Base-by-base conservation (phyloP, 169 alveolate genomes). In the Ichthyophthirius multifiliis region DNA sequence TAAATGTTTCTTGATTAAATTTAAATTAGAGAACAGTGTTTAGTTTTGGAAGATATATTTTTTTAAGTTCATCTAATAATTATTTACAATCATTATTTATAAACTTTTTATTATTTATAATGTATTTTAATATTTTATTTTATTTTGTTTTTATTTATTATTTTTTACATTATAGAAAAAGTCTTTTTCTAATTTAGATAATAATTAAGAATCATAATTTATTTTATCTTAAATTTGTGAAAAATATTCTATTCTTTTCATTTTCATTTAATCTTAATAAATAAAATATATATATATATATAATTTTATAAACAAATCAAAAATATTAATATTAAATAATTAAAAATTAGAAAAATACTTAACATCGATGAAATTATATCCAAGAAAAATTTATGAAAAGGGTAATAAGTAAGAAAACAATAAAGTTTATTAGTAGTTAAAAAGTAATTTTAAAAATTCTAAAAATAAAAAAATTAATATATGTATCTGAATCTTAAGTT, bases 341-440 rank as follows among this genome's bases (percentile, higher is more conserved):
- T 35, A 15, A 15, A 27, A 32, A 64, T 35, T 6, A 64, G 0
- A 30, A 31, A 1, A 1, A 37, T 67, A 67, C 77, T 67, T 4
- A 67, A 23, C 77, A 67, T 67, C 4, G 48, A 37, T 2, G 62
- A 35, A n/a, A 67, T 67, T n/a, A 67, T 67, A 20, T 67, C 77
- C 3, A 67, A 18, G 77, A 67, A 67, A 23, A 67, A 67, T 41
- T 44, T 37, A 39, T 34, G 39, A 39, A 67, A 67, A 6, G 77
- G 77, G 41, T 67, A 67, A 20, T 35, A 35, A 16, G 77, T 67
- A 18, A 67, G 15, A 67, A 67, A 67, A 44, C 77, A 67, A 23
- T 18, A 67, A 6, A 67, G n/a, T 67, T 67, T 67, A 5, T 67
- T 34, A 12, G 77, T 67, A 5, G 16, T 37, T 62, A 47, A 67